Evolutionary conservation across 768 basidiomycete species (phyloP), one percentile per base, ranked within the genome.

Genomic region (Leucocoprinus birnbaumii): DNA sequence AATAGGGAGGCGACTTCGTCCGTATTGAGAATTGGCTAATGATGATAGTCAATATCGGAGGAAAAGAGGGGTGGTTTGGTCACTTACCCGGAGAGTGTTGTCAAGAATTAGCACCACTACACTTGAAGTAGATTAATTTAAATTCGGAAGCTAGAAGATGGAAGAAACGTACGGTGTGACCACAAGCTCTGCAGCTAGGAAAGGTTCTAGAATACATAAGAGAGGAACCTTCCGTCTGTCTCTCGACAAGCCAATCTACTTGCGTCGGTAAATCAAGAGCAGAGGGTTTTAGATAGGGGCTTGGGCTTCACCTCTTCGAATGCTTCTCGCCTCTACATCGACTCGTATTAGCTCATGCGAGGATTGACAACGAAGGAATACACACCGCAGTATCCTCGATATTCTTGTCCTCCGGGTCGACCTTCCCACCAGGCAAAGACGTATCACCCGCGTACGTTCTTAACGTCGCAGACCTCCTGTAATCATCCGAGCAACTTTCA

Each of bases 81-180:
- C 9, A 66, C 76, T 18, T 59, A 90, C 91, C 48, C 82, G 80
- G 40, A 94, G 70, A 0, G 83, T 84, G 55, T 85, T 84, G 70
- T 94, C 91, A 0, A 91, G 79, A 19, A 95, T 84, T 9, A 96
- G 77, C 1, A 93, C 89, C 19, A 96, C 87, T 1, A 95, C 89
- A 1, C 93, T 95, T 59, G 9, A 11, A 8, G 16, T 27, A 9
- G 19, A 24, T 46, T 9, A 46, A 40, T 18, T 21, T 24, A 48
- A 2, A 18, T 11, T 13, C 19, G 43, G 31, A 49, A 18, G 16
- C 14, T n/a, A 11, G n/a, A 7, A 52, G 24, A n/a, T 35, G 31
- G 31, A 31, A 31, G 31, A 5, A 31, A 73, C 90, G 65, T 58
- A 94, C 92, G 94, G 94, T 0, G 89, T 93, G 5, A 95, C 92